These are phyloP conservation scores for Eucalyptus paniculata DNA, from an alignment of 345 rosid genomes.

Conservation along the genomic window DNA sequence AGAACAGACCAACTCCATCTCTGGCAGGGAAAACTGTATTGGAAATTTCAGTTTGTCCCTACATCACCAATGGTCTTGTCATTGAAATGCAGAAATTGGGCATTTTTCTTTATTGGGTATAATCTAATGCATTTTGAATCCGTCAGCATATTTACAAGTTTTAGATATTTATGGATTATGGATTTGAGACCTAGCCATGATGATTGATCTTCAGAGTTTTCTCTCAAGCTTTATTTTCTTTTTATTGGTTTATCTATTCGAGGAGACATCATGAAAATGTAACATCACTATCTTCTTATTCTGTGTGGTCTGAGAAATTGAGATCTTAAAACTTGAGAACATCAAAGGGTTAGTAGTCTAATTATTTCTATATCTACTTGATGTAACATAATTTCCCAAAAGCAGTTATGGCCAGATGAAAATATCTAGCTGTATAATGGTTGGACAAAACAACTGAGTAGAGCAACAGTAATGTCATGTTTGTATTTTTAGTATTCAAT, in stretches of 20 bases:
- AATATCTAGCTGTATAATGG: neutral
- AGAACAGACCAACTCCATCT: neutral
- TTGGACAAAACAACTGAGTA: neutral
- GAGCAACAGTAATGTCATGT: neutral
- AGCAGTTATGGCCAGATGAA: neutral
- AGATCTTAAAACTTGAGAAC: neutral
- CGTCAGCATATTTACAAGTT: neutral
- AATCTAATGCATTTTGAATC: neutral
- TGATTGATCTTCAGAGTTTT: neutral
- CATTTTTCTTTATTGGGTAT: neutral
- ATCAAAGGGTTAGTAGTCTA: neutral
- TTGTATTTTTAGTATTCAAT: neutral
- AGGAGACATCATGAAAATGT: neutral
- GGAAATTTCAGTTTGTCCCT: neutral
- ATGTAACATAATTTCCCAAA: neutral
- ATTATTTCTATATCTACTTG: neutral
- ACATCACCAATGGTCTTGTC: neutral
- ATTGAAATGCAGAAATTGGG: neutral
- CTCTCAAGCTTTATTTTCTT: neutral
- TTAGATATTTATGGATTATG: neutral
- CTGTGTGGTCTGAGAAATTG: neutral
- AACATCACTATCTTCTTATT: neutral
- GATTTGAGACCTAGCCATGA: neutral
- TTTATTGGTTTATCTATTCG: neutral
- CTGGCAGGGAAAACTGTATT: neutral